Evolutionary conservation across 495 filamentous ascomycete genomes (phyloP), one percentile per base, ranked within the genome.

Genomic region (Penicillium ucsense): DNA sequence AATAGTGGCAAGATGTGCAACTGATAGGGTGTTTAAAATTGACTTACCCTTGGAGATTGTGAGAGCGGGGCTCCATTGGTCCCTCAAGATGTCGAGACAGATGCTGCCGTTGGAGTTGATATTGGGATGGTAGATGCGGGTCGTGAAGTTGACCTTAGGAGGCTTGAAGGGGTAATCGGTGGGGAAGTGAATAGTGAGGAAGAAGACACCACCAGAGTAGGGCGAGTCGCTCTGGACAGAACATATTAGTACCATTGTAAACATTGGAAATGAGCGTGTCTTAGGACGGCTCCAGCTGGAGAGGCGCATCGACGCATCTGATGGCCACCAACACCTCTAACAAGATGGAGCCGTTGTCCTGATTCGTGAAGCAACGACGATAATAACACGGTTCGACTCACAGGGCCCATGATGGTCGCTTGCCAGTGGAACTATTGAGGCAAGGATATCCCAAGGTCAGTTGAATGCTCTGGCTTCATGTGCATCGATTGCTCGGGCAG

Each of bases 121-220:
- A 73, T 98, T 98, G 61, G 92, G 92, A 76, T 98, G 92, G 66
- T 98, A 97, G 78, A 98, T 97, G 60, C 92, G 83, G 45, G 92
- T 98, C 51, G 88, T 96, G 80, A 98, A 98, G 83, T 96, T 96
- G 72, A 98, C 92, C 80, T 98, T 98, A 46, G 92, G 92, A 36
- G 92, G 94, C 82, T 98, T 98, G 81, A 98, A 98, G 4, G 92
- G 92, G 71, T 98, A 98, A 77, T 98, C 92, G 75, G 92, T 98
- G 53, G 92, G 92, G 80, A 98, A 98, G 74, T 95, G 88, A 61
- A 98, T 98, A 49, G 84, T 80, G 45, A 98, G 77, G 82, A 98
- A 98, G 80, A 98, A 98, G 54, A 98, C 91, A 57, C 92, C 92
- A 60, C 89, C 86, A 11, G 88, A 86, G 77, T 97, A 98, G 68